These are phyloP conservation scores for Cryptococcus sp. DNA, from an alignment of 1,284 basidiomycete species.

Conservation along the genomic window DNA sequence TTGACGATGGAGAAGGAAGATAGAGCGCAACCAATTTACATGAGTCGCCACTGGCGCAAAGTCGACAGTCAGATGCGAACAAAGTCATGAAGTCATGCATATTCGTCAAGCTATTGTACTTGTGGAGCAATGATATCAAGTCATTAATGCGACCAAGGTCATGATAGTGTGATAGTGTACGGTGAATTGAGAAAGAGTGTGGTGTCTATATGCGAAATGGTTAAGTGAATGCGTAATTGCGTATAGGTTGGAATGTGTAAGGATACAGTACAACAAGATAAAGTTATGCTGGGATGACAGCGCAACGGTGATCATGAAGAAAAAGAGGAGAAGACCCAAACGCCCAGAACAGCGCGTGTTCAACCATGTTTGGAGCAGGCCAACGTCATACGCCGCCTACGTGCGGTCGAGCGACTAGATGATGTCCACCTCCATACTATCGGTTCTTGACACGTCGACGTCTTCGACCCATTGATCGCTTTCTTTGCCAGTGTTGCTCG, in stretches of 20 bases:
- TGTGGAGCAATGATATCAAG: too few relatives aligned
- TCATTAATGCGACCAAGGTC: too few relatives aligned
- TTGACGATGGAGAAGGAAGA: too few relatives aligned
- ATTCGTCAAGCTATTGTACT: too few relatives aligned
- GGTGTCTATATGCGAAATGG: background rate
- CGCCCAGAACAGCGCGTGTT: background rate
- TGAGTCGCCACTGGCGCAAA: too few relatives aligned
- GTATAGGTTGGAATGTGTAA: background rate
- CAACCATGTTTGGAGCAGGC: too few relatives aligned
- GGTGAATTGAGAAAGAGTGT: background rate
- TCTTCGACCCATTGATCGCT: conserved; percentile 47
- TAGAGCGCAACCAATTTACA: too few relatives aligned
- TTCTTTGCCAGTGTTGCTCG: conserved; percentile 8
- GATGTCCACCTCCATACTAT: conserved; percentile 40
- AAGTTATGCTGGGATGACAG: background rate
- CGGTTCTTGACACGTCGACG: conserved; percentile 13
- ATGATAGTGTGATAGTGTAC: too few relatives aligned
- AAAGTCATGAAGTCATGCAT: too few relatives aligned
- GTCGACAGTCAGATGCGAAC: too few relatives aligned
- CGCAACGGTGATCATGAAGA: too few relatives aligned
- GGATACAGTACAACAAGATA: conserved; percentile 3
- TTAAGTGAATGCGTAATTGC: background rate
- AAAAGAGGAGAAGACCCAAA: background rate
- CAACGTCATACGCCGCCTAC: too few relatives aligned
- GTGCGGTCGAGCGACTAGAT: background rate